Conservation (phyloP, 148 eudicot species). For the Camellia granthamiana region DNA sequence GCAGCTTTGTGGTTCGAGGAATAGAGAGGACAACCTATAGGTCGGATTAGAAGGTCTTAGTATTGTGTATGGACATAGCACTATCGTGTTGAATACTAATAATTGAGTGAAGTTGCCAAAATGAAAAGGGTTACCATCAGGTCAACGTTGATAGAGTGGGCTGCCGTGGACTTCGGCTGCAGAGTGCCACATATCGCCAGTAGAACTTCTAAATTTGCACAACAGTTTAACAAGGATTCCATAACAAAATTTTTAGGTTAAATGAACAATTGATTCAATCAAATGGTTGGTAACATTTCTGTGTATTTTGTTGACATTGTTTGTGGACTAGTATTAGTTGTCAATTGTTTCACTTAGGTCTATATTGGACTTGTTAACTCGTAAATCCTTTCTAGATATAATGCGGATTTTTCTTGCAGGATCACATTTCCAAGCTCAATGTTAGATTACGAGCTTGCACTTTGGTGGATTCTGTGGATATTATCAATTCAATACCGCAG, state of each 20-base stretch:
- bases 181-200: not conserved
- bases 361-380: not conserved
- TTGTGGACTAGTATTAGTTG: not conserved
- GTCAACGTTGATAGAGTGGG: not conserved
- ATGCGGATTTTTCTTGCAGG: slow-evolving; percentile 21
- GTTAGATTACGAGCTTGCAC: slow-evolving; percentile 30
- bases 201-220: not conserved
- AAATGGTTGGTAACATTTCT: not conserved
- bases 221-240: not conserved
- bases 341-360: not conserved
- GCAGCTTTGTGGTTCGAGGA: too few relatives aligned
- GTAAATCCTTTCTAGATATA: not conserved
- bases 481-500: slow-evolving; percentile 8
- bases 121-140: too few relatives aligned
- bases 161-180: not conserved
- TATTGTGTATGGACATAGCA: too few relatives aligned
- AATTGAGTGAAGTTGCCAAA: too few relatives aligned
- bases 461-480: slow-evolving; percentile 26
- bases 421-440: slow-evolving; percentile 37
- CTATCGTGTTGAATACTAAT: too few relatives aligned
- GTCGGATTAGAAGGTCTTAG: too few relatives aligned
- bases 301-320: not conserved
- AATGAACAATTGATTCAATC: not conserved
- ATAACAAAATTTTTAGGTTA: not conserved
- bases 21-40: too few relatives aligned